Evolutionary conservation across 169 alveolate species (phyloP), one percentile per base, ranked within the genome.

Genomic region (Plasmodium fragile): DNA sequence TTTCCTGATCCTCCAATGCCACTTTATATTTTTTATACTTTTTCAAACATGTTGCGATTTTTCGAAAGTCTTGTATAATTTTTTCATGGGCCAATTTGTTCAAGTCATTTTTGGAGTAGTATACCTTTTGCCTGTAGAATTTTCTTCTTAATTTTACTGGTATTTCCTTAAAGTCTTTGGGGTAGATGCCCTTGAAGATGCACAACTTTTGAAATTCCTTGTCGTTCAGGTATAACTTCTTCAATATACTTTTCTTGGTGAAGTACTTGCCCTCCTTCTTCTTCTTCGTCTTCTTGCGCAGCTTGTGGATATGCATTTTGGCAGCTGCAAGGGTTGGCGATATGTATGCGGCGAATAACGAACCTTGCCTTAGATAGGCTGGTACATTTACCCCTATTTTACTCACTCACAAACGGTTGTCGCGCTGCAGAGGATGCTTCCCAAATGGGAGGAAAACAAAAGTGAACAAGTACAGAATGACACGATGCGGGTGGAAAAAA

Each of bases 161-260:
- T 98, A 98, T 98, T 98, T 97, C 98, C 97, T 94, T 94, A 69
- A 99, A 99, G 80, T 99, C 99, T 79, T 99, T 96, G 13, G 99
- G 99, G 89, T 98, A 99, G 52, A 99, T 98, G 16, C 99, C 99
- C 95, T 99, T 99, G 85, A 99, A 95, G 73, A 99, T 99, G 95
- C 99, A 99, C 8, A 99, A 96, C 78, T 99, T 95, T 87, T 99
- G 99, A 95, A 99, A 99, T 84, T 98, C 99, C 70, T 97, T 97
- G 10, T 98, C 96, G 18, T 98, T 96, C 32, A 99, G 92, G 95
- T 98, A 98, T 52, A 99, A 96, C 94, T 98, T 98, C 77, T 97
- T 97, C 92, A 98, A 89, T 36, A 99, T 99, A 93, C 96, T 96
- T 3, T 98, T 98, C 72, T 99, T 96, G 7, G 99, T 98, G 25